Percentiles rank a stretch among this genome's conserved stretches.
Evolutionary conservation across 106 monocot genomes (phyloP).

Genomic region (Vanilla planifolia): DNA sequence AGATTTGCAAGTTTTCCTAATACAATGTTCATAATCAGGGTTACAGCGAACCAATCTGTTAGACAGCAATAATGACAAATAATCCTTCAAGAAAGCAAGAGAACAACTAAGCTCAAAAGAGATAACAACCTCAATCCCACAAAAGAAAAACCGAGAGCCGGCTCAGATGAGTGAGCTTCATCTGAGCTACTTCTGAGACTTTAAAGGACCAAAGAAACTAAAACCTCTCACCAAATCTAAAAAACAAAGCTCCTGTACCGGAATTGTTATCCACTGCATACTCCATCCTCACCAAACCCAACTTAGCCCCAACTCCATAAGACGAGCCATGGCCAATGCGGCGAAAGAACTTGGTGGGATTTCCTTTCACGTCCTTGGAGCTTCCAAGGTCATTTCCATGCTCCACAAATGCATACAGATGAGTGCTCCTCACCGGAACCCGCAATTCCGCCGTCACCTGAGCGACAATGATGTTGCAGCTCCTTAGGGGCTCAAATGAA

Average conservation of each 20-base stretch:
- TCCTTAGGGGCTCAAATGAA: too few relatives aligned
- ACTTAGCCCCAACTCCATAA: conserved; percentile 79
- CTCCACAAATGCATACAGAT: conserved; percentile 75
- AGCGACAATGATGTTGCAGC: background rate
- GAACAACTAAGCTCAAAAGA: too few relatives aligned
- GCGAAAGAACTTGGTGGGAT: conserved; percentile 90
- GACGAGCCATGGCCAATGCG: conserved; percentile 84
- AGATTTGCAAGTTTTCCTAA: too few relatives aligned
- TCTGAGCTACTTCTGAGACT: too few relatives aligned
- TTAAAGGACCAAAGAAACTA: conserved; percentile 9
- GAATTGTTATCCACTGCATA: conserved; percentile 91
- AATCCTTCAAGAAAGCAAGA: too few relatives aligned
- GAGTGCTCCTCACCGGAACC: conserved; percentile 65
- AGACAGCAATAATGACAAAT: too few relatives aligned
- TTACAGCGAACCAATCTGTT: too few relatives aligned
- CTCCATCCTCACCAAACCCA: conserved; percentile 84
- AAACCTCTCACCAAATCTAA: conserved; percentile 92
- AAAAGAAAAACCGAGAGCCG: too few relatives aligned
- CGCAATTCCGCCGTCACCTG: conserved; percentile 85
- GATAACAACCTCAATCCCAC: too few relatives aligned
- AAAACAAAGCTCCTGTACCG: conserved; percentile 86
- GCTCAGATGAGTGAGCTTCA: too few relatives aligned
- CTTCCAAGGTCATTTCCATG: conserved; percentile 95
- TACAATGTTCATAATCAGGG: too few relatives aligned
- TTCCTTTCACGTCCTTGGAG: conserved; percentile 92